A percentile compares a stretch with the other conserved stretches of the same genome.
Conservation (phyloP, 2,329 filamentous ascomycete genomes). For the Camillea tinctor region DNA sequence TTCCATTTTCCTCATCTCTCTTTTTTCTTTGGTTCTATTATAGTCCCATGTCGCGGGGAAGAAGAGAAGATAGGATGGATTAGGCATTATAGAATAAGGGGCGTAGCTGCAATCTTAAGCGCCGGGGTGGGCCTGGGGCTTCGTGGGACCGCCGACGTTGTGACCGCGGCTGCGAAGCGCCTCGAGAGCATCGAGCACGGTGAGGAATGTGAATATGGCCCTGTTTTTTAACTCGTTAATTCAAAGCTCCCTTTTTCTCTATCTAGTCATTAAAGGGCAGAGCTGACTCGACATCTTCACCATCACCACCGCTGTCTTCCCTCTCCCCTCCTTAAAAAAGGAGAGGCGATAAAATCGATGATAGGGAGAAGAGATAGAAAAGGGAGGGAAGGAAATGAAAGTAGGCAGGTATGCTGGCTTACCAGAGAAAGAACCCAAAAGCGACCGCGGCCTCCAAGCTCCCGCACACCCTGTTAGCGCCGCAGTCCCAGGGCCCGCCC, state of each 20-base stretch:
- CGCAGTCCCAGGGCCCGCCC: constrained; percentile 54
- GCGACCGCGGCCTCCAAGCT: constrained; percentile 62
- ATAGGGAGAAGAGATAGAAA: background rate
- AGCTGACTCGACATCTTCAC: no score
- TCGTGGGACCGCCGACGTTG: constrained; percentile 19
- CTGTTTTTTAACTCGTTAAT: constrained; percentile 19
- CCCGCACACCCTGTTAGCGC: constrained; percentile 53
- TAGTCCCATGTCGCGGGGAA: no score
- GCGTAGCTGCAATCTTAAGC: constrained; percentile 23
- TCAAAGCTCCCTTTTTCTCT: no score
- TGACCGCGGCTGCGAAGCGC: constrained; percentile 42
- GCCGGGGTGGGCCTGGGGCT: constrained; percentile 26
- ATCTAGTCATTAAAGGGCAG: no score
- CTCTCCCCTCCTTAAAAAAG: no score
- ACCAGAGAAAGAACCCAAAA: constrained; percentile 66
- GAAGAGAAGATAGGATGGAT: no score
- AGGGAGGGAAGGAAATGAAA: background rate
- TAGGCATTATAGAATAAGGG: no score
- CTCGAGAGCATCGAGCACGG: constrained; percentile 46
- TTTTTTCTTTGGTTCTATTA: no score
- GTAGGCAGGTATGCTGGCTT: constrained; percentile 11
- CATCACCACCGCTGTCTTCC: no score
- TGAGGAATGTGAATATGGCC: constrained; percentile 48
- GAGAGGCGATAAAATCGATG: no score
- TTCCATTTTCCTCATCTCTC: no score